Conservation (phyloP, 1,139 yeast genomes). For the Geotrichum bryndzae region DNA sequence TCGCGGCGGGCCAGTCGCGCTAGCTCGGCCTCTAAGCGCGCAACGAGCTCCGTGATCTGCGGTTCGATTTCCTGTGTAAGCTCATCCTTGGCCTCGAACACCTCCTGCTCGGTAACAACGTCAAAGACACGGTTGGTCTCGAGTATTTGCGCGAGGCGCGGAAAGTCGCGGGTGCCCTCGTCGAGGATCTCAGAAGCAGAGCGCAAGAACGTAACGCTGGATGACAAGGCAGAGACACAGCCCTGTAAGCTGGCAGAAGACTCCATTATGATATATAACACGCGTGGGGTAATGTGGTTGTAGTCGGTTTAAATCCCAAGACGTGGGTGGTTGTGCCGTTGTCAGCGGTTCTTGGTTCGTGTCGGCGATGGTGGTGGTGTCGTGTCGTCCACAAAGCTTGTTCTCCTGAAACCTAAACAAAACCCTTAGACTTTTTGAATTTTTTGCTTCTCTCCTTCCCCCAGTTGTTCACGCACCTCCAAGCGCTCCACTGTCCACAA, state of each 20-base stretch:
- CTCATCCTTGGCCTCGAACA: constrained; percentile 25
- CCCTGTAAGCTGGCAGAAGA: constrained; percentile 3
- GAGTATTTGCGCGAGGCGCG: constrained; percentile 24
- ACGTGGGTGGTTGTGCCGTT: neutral
- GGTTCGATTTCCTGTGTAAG: constrained; percentile 30
- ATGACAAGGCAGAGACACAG: constrained; percentile 13
- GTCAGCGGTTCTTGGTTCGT: neutral
- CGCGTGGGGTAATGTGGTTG: neutral
- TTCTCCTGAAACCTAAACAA: neutral
- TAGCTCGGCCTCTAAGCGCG: constrained; percentile 26
- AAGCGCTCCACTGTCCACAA: neutral
- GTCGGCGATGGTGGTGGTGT: neutral
- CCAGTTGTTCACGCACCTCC: neutral
- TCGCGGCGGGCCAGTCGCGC: constrained; percentile 27
- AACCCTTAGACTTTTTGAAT: neutral
- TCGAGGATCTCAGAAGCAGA: constrained; percentile 22
- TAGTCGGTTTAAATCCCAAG: neutral
- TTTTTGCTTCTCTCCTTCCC: neutral
- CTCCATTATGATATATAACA: constrained; percentile 18
- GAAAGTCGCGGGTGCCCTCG: constrained; percentile 24
- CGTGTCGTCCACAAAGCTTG: neutral
- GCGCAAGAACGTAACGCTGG: constrained; percentile 16
- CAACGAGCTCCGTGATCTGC: constrained; percentile 25
- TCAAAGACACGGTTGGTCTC: constrained; percentile 29
- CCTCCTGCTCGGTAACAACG: constrained; percentile 30